phyloP scores from a whole-genome alignment of 2,329 filamentous ascomycete species.

The Fusarium globosum region DNA sequence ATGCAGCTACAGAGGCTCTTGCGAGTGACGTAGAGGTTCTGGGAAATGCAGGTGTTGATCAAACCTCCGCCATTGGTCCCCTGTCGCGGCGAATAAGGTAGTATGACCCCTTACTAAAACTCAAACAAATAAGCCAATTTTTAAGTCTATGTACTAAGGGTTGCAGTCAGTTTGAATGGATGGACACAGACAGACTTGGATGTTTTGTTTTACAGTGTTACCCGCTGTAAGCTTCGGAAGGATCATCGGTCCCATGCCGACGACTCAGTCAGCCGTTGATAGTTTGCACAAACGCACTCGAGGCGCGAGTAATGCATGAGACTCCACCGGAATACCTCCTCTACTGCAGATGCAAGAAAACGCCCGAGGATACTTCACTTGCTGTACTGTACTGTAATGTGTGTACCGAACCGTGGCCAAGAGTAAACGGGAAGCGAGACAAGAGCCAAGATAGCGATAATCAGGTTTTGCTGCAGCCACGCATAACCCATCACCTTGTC shows the following conservation, averaged over 20 bases:
- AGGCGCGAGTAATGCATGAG: not conserved
- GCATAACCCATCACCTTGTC: not conserved
- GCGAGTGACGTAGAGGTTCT: constrained; percentile 2
- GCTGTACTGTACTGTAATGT: not conserved
- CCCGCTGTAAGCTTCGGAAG: constrained; percentile 11
- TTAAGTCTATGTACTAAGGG: constrained; percentile 33
- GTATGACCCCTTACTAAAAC: constrained; percentile 32
- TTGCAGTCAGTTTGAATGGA: not conserved
- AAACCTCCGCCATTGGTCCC: constrained; percentile 4
- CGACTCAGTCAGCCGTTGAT: not conserved
- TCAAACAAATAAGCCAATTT: constrained; percentile 40
- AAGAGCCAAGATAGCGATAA: constrained; percentile 10
- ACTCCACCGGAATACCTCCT: not conserved
- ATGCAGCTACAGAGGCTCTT: constrained; percentile 22
- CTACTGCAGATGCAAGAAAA: not conserved
- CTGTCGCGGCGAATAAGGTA: not conserved
- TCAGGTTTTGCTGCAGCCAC: constrained; percentile 8
- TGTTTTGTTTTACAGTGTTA: constrained; percentile 14
- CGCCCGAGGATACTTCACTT: not conserved
- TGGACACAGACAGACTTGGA: not conserved
- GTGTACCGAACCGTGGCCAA: not conserved
- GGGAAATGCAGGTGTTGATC: constrained; percentile 20
- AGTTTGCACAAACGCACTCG: not conserved
- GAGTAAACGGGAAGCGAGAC: constrained; percentile 3
- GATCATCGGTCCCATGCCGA: not conserved